Percentiles rank a stretch among this genome's conserved stretches.
These are phyloP conservation scores for Forsythia suspensa DNA, from an alignment of 257 asterid species.

Conservation along the genomic window DNA sequence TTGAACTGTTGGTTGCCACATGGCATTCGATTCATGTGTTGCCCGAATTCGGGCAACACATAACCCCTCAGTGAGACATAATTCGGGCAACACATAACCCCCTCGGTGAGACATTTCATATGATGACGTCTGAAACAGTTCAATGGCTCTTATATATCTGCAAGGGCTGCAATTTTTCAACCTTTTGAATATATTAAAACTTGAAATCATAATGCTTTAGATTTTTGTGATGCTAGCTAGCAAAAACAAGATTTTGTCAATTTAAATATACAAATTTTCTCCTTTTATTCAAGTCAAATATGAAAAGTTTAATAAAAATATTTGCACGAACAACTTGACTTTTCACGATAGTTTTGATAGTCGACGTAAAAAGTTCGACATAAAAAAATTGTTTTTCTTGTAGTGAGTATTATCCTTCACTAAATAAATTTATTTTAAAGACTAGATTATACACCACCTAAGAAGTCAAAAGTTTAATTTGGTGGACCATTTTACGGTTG, in stretches of 20 bases:
- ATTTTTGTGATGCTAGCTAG: not conserved
- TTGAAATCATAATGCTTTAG: no score
- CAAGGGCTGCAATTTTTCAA: not conserved
- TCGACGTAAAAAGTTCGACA: no score
- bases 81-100: no score
- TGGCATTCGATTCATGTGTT: no score
- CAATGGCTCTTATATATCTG: not conserved
- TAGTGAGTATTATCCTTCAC: no score
- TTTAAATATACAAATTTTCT: not conserved
- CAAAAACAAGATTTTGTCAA: not conserved
- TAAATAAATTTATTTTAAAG: no score
- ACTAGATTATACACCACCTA: not conserved
- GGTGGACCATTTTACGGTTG: not conserved
- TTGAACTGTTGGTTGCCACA: no score
- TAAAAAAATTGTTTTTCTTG: no score
- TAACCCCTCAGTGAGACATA: no score
- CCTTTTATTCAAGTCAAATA: not conserved
- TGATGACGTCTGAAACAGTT: not conserved
- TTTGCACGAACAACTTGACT: not conserved
- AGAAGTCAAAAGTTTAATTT: not conserved
- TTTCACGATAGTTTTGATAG: no score
- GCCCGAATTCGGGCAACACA: no score
- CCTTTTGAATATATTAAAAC: not conserved
- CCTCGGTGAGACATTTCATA: not conserved
- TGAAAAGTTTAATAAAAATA: not conserved